Conservation (phyloP, 805 yeast genomes). For the Kuraishia hungarica region DNA sequence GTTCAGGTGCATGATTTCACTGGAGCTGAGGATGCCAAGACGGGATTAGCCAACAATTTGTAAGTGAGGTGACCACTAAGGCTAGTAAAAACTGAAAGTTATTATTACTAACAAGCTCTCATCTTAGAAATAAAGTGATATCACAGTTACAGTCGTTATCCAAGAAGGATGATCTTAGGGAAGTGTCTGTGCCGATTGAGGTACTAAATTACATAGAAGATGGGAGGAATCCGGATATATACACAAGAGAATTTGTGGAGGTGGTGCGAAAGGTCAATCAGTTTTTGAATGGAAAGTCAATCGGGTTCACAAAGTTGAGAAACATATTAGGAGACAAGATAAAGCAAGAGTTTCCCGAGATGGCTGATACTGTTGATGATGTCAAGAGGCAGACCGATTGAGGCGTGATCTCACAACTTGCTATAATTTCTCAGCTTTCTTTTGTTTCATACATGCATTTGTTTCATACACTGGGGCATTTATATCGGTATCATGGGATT, state of each 20-base stretch:
- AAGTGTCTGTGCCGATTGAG: constrained; percentile 62
- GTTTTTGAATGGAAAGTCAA: constrained; percentile 74
- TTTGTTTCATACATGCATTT: no score
- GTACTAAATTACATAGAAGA: constrained; percentile 90
- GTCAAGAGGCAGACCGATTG: constrained; percentile 39
- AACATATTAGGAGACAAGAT: constrained; percentile 63
- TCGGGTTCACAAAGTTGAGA: constrained; percentile 46
- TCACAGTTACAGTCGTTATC: constrained; percentile 28
- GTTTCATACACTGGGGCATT: no score
- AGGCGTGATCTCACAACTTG: background rate
- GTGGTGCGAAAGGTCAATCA: constrained; percentile 88
- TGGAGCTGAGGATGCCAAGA: constrained; percentile 75
- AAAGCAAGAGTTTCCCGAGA: constrained; percentile 70
- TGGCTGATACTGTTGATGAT: constrained; percentile 47
- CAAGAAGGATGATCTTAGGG: constrained; percentile 23
- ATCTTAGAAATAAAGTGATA: constrained; percentile 25
- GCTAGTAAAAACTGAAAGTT: no score
- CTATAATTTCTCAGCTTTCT: no score
- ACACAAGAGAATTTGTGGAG: constrained; percentile 93
- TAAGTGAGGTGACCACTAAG: no score
- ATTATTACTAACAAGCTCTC: background rate
- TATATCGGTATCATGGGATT: background rate
- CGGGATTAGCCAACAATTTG: constrained; percentile 41
- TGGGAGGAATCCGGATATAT: constrained; percentile 95
- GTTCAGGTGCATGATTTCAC: constrained; percentile 90